Percentiles rank a stretch among this genome's conserved stretches.
Conservation (phyloP, 805 yeast genomes). For the Peterozyma toletana region DNA sequence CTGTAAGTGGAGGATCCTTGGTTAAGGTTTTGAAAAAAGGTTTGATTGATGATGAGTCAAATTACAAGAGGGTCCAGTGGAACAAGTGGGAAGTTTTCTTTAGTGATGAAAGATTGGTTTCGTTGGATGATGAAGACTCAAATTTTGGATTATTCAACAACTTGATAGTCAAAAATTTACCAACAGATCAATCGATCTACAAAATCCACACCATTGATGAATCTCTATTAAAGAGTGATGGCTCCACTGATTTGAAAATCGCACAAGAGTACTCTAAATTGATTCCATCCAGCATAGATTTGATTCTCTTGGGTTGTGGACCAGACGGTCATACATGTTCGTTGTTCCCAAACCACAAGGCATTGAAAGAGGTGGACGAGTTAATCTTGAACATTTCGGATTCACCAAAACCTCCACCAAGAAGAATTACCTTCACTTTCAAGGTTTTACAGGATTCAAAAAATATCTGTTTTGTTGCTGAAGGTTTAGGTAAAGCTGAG, state of each 20-base stretch:
- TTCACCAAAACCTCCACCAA: conserved; percentile 91
- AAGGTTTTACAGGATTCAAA: conserved; percentile 55
- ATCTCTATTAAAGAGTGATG: conserved; percentile 46
- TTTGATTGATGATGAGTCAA: conserved; percentile 47
- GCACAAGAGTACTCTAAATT: conserved; percentile 56
- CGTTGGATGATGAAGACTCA: conserved; percentile 75
- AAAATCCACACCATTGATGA: conserved; percentile 62
- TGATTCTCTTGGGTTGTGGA: conserved; percentile 81
- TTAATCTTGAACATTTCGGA: conserved; percentile 63
- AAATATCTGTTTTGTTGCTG: conserved; percentile 75
- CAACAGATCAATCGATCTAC: conserved; percentile 40
- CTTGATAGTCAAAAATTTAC: conserved; percentile 46
- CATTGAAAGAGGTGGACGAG: conserved; percentile 46
- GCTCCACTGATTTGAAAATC: conserved; percentile 43
- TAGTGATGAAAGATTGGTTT: conserved; percentile 87
- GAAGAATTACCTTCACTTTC: conserved; percentile 84
- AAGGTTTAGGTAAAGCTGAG: conserved; percentile 78
- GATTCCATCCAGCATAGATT: conserved; percentile 54
- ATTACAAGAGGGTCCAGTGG: conserved; percentile 50
- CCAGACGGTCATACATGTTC: conserved; percentile 97
- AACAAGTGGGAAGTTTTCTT: conserved; percentile 74
- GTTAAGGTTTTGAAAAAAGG: conserved; percentile 67
- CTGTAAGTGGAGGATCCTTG: conserved; percentile 88
- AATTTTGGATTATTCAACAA: conserved; percentile 75
- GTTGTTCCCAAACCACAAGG: conserved; percentile 75